Percentiles rank a stretch among this genome's conserved stretches.
These are phyloP conservation scores for Incumbomyces lentus DNA, from an alignment of 2,329 filamentous ascomycete species.

Conservation along the genomic window DNA sequence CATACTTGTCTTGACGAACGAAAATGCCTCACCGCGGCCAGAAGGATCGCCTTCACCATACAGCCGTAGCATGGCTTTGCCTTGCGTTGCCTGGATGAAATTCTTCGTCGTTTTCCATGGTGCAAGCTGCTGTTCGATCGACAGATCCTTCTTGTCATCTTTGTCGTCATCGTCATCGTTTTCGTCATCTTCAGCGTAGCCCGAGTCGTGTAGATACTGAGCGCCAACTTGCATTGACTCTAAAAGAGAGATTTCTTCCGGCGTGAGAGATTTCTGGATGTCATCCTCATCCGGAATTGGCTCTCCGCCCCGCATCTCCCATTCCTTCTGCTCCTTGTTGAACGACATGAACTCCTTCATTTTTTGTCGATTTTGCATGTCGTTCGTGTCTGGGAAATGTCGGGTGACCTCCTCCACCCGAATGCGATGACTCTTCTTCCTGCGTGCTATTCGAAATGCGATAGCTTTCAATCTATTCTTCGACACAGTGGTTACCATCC, in stretches of 20 bases:
- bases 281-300: conserved; percentile 67
- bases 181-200: conserved; percentile 62
- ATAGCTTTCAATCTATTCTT: conserved; percentile 97
- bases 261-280: conserved; percentile 80
- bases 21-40: conserved; percentile 85
- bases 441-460: conserved; percentile 75
- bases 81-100: conserved; percentile 83
- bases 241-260: conserved; percentile 86
- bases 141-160: conserved; percentile 56
- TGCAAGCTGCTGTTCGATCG: conserved; percentile 76
- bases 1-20: conserved; percentile 96
- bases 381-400: conserved; percentile 85
- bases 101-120: conserved; percentile 97
- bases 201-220: conserved; percentile 81
- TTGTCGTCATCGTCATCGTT: conserved; percentile 44
- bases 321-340: conserved; percentile 76
- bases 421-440: conserved; percentile 58
- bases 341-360: conserved; percentile 94
- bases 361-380: conserved; percentile 92
- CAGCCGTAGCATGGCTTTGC: conserved; percentile 92
- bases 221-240: conserved; percentile 95
- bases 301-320: conserved; percentile 66
- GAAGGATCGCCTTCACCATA: conserved; percentile 93
- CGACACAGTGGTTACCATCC: conserved; percentile 91
- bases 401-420: conserved; percentile 77